A percentile compares a stretch with the other conserved stretches of the same genome.
These are phyloP conservation scores for Rhododendron mucronatum DNA, from an alignment of 148 eudicot genomes.

Conservation along the genomic window DNA sequence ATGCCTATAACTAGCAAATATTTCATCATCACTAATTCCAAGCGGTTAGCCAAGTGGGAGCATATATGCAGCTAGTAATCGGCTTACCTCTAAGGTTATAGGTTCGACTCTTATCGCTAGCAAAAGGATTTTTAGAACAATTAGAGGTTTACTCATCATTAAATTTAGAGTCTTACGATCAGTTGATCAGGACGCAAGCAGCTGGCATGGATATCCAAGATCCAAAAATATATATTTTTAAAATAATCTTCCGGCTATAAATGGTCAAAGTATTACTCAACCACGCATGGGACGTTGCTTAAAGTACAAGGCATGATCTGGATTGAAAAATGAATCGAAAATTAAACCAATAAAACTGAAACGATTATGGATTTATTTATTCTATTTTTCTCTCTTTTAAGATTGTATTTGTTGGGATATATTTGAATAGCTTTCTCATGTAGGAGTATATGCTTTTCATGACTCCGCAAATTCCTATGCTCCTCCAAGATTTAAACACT, in stretches of 20 bases:
- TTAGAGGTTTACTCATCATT: neutral
- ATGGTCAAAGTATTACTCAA: neutral
- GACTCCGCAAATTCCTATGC: neutral
- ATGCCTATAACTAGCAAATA: neutral
- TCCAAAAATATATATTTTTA: neutral
- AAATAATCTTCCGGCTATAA: neutral
- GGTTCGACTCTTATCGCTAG: neutral
- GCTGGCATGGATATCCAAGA: neutral
- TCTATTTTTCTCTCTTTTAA: neutral
- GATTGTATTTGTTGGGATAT: neutral
- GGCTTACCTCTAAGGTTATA: neutral
- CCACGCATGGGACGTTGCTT: slow-evolving; percentile 4
- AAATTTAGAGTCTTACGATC: neutral
- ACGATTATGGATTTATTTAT: neutral
- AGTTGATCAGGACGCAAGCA: neutral
- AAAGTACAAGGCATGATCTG: neutral
- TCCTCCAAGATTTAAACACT: neutral
- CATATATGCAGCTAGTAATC: neutral
- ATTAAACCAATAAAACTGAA: neutral
- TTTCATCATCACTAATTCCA: neutral
- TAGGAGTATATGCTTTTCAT: neutral
- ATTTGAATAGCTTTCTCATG: neutral
- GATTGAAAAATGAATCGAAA: neutral
- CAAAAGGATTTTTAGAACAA: neutral
- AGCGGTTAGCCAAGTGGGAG: neutral